Base-by-base conservation (phyloP, 2,329 filamentous ascomycete genomes). In the Capronia epimyces region DNA sequence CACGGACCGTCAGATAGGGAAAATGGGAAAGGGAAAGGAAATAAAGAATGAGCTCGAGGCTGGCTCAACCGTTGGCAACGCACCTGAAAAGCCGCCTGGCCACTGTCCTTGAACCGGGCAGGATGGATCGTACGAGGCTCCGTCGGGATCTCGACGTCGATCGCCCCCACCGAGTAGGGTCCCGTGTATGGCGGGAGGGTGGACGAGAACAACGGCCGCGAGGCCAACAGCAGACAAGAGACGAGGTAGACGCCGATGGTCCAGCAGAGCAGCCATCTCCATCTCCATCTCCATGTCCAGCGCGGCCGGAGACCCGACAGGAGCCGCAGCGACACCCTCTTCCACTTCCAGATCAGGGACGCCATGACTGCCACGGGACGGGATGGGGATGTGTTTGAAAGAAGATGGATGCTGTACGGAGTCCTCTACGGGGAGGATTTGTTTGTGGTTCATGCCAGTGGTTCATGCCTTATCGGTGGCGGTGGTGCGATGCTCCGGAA, bases 301-400 rank as follows among this genome's bases (percentile, higher is more conserved):
- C 52, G 52, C 29, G 52, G 52, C 18, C 44, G 46, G 15, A 52
- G 32, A 13, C 41, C 29, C 3, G 27, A 22, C 29, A 34, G 43
- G 3, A 55, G 32, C 29, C 49, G 48, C n/a, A 40, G 22, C 22
- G 31, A 20, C 21, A 45, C 13, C 27, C 52, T 36, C 15, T 49
- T 47, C 52, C 52, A 55, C 15, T 49, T 47, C 52, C 52, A 55
- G 13, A 55, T 15, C 52, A 55, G 37, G 9, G 52, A 55, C 2
- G 32, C 48, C 52, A 55, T 55, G 20, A 7, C 40, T 29, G 40
- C 37, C 32, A 20, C 66, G 65, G 20, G 66, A n/a, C n/a, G n/a
- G n/a, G n/a, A n/a, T n/a, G n/a, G n/a, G n/a, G n/a, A n/a, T n/a
- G n/a, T n/a, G n/a, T n/a, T n/a, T n/a, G n/a, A n/a, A n/a, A n/a